Evolutionary conservation across 1,284 basidiomycete genomes (phyloP).

Genomic region (Pseudozyma sp.): DNA sequence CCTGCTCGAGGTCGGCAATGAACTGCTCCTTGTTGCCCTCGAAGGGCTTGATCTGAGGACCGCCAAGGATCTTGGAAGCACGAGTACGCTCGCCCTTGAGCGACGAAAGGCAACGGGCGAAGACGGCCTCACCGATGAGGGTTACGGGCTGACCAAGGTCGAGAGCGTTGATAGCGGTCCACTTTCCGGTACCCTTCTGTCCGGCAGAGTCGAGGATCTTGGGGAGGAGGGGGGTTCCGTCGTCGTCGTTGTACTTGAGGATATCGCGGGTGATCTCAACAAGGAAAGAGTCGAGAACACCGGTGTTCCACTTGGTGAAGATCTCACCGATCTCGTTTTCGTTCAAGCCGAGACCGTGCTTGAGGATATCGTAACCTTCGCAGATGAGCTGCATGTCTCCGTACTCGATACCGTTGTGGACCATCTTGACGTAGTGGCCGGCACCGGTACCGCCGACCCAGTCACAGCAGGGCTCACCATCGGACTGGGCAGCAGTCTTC

Average conservation of each 20-base stretch:
- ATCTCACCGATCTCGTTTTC: slow-evolving; percentile 68
- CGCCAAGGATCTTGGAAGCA: slow-evolving; percentile 89
- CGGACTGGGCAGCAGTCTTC: slow-evolving; percentile 92
- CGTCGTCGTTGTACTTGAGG: slow-evolving; percentile 81
- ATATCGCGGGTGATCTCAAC: slow-evolving; percentile 80
- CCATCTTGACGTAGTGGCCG: slow-evolving; percentile 98
- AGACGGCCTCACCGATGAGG: slow-evolving; percentile 98
- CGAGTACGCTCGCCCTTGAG: slow-evolving; percentile 97
- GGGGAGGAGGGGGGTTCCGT: slow-evolving; percentile 87
- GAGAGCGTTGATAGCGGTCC: slow-evolving; percentile 98
- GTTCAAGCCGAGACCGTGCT: slow-evolving; percentile 87
- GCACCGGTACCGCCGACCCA: slow-evolving; percentile 98
- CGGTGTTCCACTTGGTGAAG: slow-evolving; percentile 86
- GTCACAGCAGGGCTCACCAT: slow-evolving; percentile 98
- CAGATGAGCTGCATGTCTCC: slow-evolving; percentile 99
- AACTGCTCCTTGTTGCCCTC: slow-evolving; percentile 98
- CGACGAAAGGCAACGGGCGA: slow-evolving; percentile 96
- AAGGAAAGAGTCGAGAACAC: slow-evolving; percentile 98
- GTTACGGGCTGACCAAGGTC: slow-evolving; percentile 92
- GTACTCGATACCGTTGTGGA: slow-evolving; percentile 92
- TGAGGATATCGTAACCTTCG: slow-evolving; percentile 86
- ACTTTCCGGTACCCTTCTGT: slow-evolving; percentile 99
- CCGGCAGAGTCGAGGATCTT: slow-evolving; percentile 90
- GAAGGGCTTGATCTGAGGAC: slow-evolving; percentile 91
- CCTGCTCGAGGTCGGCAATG: slow-evolving; percentile 98